Conservation (phyloP, 768 basidiomycete genomes). For the Russula emetica region DNA sequence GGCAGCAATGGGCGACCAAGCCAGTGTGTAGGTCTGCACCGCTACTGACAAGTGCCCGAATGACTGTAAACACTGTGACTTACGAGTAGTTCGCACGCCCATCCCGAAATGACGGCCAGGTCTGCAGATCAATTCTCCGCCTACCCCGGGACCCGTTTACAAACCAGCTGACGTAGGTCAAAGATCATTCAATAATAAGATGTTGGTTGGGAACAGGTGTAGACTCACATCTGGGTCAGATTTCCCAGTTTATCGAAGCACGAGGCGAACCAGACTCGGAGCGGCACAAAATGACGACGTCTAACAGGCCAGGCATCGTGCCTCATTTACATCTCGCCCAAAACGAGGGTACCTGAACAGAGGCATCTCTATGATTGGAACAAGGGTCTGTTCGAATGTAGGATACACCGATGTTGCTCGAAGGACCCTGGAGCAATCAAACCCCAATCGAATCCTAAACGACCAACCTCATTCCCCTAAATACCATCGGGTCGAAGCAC, state of each 20-base stretch:
- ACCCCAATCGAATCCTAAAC: slow-evolving; percentile 9
- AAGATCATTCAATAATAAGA: not conserved
- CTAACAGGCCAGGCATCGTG: not conserved
- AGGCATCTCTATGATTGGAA: slow-evolving; percentile 6
- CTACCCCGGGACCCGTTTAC: not conserved
- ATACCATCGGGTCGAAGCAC: slow-evolving; percentile 4
- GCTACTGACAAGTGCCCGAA: too few relatives aligned
- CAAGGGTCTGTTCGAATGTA: not conserved
- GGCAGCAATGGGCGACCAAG: not conserved
- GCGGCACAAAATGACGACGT: not conserved
- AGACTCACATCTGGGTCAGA: not conserved
- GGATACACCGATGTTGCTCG: not conserved
- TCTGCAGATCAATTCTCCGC: not conserved
- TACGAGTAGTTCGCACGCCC: not conserved
- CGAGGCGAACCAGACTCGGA: not conserved
- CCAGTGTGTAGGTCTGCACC: not conserved
- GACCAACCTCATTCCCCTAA: slow-evolving; percentile 8
- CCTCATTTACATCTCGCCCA: not conserved
- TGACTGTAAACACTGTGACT: not conserved
- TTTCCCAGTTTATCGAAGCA: not conserved
- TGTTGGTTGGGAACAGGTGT: not conserved
- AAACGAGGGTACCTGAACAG: not conserved
- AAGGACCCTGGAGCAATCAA: slow-evolving; percentile 5
- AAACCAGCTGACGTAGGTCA: not conserved
- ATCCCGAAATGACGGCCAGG: not conserved